phyloP scores from a whole-genome alignment of 257 asterid genomes.

The Marsdenia floribunda region DNA sequence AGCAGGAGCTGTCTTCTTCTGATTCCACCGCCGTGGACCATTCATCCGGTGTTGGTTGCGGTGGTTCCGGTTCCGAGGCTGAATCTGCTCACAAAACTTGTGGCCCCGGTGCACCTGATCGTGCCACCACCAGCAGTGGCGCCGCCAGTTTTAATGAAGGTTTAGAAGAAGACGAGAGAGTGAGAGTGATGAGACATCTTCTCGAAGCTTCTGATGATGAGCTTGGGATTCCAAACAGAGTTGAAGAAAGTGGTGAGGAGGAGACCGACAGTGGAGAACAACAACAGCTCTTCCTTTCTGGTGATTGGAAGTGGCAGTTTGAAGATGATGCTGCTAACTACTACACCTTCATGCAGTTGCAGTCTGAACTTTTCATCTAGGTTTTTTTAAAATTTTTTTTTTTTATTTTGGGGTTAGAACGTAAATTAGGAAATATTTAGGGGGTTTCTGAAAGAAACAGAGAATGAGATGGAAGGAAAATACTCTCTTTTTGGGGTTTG shows the following conservation, averaged over 20 bases:
- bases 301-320: slow-evolving; percentile 64
- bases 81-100: slow-evolving; percentile 10
- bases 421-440: slow-evolving; percentile 20
- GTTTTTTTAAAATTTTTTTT: no score
- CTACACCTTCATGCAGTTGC: slow-evolving; percentile 56
- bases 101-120: slow-evolving; percentile 5
- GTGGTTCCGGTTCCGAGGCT: slow-evolving; percentile 1
- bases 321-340: slow-evolving; percentile 73
- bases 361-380: slow-evolving; percentile 73
- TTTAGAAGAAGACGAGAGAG: slow-evolving; percentile 33
- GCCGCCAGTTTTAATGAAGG: slow-evolving; percentile 14
- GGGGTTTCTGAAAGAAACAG: slow-evolving; percentile 20
- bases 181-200: slow-evolving; percentile 68
- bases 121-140: neutral
- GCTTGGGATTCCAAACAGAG: slow-evolving; percentile 59
- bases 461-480: slow-evolving; percentile 12
- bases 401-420: neutral
- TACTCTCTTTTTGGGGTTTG: slow-evolving; percentile 31
- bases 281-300: slow-evolving; percentile 21
- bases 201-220: slow-evolving; percentile 91
- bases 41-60: slow-evolving; percentile 11
- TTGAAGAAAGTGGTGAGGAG: slow-evolving; percentile 23
- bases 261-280: slow-evolving; percentile 25
- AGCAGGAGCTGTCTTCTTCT: slow-evolving; percentile 53
- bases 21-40: slow-evolving; percentile 24